Evolutionary conservation across 345 rosid genomes (phyloP), one percentile per base, ranked within the genome.

Genomic region (Brassica juncea): DNA sequence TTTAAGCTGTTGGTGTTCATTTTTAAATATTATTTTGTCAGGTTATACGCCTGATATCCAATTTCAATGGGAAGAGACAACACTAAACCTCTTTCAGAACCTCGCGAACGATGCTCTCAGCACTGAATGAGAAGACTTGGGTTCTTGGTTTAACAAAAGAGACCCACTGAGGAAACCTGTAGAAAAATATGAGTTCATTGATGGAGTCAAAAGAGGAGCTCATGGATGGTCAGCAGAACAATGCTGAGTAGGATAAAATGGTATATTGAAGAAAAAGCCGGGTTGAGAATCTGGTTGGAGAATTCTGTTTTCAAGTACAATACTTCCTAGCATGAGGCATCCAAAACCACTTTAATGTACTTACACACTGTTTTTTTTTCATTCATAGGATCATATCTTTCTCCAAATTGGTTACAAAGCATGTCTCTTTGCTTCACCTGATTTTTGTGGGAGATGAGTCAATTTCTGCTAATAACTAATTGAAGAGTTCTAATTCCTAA

Each of bases 121-220:
- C 73, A 80, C 82, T 75, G 5, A 7, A 68, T 0, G 90, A 86
- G 66, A 84, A 70, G 60, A 87, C 89, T 68, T 84, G 87, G 71
- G 75, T 78, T 34, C 74, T 77, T 32, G 88, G 87, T 82, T 83
- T 86, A 62, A 66, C 77, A 76, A 85, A 84, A 16, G 87, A 81
- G 35, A 85, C 76, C 79, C 87, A 85, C 10, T 81, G 87, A 62
- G 88, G 86, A 84, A 82, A 81, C 74, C 89, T 84, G 82, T 86
- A 90, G 74, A 87, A 61, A 74, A 85, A 60, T 70, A 95, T 89
- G 84, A 84, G 90, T 80, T 92, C 98, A 15, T 89, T 89, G 70
- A 88, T 85, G 81, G 89, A 84, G 74, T 92, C 94, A 39, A 94
- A 90, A 90, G 77, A 92, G 88, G 65, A 91, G 93, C 72, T 88